Conservation (phyloP, 2,329 filamentous ascomycete species). For the Lojkania enalia region DNA sequence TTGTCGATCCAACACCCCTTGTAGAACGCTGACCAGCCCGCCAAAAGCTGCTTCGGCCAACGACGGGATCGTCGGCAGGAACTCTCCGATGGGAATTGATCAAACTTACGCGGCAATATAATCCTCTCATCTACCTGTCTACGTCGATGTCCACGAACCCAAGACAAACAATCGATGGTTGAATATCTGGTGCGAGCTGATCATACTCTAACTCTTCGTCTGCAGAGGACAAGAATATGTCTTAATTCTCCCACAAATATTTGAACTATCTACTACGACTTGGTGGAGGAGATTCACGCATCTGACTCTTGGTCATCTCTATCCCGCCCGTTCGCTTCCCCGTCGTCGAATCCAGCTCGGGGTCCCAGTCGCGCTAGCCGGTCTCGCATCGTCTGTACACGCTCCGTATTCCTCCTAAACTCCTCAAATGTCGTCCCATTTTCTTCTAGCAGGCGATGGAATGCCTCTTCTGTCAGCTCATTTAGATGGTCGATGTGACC, state of each 20-base stretch:
- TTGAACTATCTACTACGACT: neutral
- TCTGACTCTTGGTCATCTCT: slow-evolving; percentile 18
- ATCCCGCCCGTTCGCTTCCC: slow-evolving; percentile 9
- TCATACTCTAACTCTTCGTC: too few relatives aligned
- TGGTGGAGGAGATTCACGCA: slow-evolving; percentile 9
- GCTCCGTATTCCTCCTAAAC: slow-evolving; percentile 31
- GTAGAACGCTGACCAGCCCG: too few relatives aligned
- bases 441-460: slow-evolving; percentile 24
- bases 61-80: too few relatives aligned
- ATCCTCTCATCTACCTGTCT: too few relatives aligned
- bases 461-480: slow-evolving; percentile 22
- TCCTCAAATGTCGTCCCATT: slow-evolving; percentile 29
- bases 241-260: neutral
- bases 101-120: too few relatives aligned
- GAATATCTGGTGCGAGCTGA: too few relatives aligned
- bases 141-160: too few relatives aligned
- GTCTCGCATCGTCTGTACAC: slow-evolving; percentile 7
- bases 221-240: neutral
- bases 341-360: slow-evolving; percentile 28
- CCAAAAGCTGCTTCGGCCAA: too few relatives aligned
- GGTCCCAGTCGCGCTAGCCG: slow-evolving; percentile 31
- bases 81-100: too few relatives aligned
- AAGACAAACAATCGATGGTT: too few relatives aligned
- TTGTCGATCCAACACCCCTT: too few relatives aligned
- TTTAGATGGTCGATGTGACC: slow-evolving; percentile 15